Conservation (phyloP, 768 basidiomycete genomes). For the Auricularia sp. region DNA sequence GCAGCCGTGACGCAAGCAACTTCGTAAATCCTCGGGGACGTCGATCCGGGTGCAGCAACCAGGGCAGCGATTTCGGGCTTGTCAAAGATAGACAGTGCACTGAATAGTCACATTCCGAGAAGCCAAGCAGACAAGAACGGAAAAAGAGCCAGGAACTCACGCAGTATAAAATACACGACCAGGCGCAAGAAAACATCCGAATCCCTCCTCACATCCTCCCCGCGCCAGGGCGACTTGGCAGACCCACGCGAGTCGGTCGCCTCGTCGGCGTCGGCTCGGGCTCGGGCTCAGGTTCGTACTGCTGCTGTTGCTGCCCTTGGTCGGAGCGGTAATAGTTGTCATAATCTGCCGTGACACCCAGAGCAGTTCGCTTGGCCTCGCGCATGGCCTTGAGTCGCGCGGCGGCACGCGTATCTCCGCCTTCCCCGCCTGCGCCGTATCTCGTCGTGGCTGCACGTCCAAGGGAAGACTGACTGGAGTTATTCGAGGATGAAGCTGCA, state of each 20-base stretch:
- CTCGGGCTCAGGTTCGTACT: background rate
- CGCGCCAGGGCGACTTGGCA: background rate
- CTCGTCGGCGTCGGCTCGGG: background rate
- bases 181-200: background rate
- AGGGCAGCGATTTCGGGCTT: no score
- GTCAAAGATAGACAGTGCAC: no score
- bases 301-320: background rate
- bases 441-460: background rate
- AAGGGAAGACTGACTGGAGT: background rate
- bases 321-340: conserved; percentile 2
- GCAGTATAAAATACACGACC: background rate
- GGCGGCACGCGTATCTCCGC: conserved; percentile 7
- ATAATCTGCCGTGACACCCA: conserved; percentile 7
- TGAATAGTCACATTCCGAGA: no score
- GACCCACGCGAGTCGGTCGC: background rate
- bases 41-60: no score
- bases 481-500: background rate
- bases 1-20: no score
- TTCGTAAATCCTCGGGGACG: no score
- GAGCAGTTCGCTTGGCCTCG: conserved; percentile 34
- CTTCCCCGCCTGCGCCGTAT: background rate
- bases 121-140: no score
- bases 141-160: no score
- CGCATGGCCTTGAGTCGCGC: conserved; percentile 42
- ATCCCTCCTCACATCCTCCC: background rate